Conservation (phyloP, 2,329 filamentous ascomycete genomes). For the Stachybotrys chartarum region DNA sequence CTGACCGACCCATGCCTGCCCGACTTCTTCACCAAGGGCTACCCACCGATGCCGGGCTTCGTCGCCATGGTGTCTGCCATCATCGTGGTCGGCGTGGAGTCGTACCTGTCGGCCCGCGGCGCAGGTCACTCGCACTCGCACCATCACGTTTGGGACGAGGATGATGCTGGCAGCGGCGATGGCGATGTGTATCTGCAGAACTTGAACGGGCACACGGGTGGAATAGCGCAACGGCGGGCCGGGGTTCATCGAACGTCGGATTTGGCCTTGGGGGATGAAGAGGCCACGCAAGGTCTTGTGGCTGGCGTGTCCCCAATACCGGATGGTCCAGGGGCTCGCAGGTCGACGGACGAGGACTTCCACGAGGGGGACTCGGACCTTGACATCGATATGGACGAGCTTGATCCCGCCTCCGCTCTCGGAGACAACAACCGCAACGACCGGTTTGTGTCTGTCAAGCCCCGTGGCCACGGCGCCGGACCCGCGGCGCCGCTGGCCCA, state of each 20-base stretch:
- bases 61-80: constrained; percentile 79
- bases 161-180: constrained; percentile 34
- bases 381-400: constrained; percentile 54
- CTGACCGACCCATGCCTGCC: constrained; percentile 67
- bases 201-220: constrained; percentile 12
- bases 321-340: constrained; percentile 36
- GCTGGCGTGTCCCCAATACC: constrained; percentile 52
- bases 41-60: constrained; percentile 71
- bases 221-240: constrained; percentile 30
- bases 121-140: constrained; percentile 56
- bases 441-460: constrained; percentile 24
- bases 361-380: constrained; percentile 47
- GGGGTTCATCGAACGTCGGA: constrained; percentile 35
- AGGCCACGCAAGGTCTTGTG: constrained; percentile 48
- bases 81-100: constrained; percentile 77
- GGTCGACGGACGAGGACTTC: constrained; percentile 22
- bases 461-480: constrained; percentile 10
- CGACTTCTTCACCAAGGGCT: constrained; percentile 70
- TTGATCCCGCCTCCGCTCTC: constrained; percentile 30
- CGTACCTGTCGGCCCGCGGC: constrained; percentile 71
- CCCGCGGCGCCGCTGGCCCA: constrained; percentile 16
- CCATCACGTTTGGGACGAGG: constrained; percentile 40
- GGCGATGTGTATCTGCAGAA: constrained; percentile 17
- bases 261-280: constrained; percentile 44
- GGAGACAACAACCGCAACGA: constrained; percentile 15